Evolutionary conservation across 192 early-diverging fungal species (phyloP), one percentile per base, ranked within the genome.

Genomic region (Gaertneriomyces semiglobifer): DNA sequence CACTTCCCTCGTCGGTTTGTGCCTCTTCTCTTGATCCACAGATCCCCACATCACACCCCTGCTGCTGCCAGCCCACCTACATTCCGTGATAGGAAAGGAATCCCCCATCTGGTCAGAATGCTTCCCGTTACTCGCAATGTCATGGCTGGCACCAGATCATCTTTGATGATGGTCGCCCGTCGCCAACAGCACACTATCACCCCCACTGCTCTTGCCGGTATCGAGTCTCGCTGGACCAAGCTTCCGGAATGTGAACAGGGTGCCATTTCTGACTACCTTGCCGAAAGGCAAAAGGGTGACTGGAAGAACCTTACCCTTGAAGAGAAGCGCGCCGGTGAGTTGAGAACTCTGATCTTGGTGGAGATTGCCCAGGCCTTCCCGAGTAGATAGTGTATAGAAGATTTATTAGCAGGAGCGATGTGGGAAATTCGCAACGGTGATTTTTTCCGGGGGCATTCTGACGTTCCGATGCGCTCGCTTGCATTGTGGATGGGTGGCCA

Each of bases 221-320:
- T 68, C 44, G 66, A 68, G 45, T 69, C 75, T 10, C 72, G 84
- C 51, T 91, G 88, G 84, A 74, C 68, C 58, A 85, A 84, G 70
- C 87, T 91, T 47, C 83, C 88, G 19, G 79, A 88, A 62, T 79
- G 82, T 63, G 92, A 96, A 78, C 91, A 95, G 83, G 79, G 79
- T 61, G 86, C 90, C 59, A 86, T 96, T 58, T 77, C 89, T 61
- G 90, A 88, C 70, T 73, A 81, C 45, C 84, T 98, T 38, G 82
- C 82, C 65, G 90, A 90, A 74, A 82, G 80, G 66, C 92, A 96
- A 85, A 94, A 94, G 84, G 90, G 84, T 52, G 93, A 98, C 84
- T 98, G 96, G 96, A 91, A 91, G 81, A 83, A 86, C 67, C 76
- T 98, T 68, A 78, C 94, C 54, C 66, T 90, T 71, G 95, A 97